Conservation (phyloP, 106 monocot genomes). For the Platanthera guangdongensis region DNA sequence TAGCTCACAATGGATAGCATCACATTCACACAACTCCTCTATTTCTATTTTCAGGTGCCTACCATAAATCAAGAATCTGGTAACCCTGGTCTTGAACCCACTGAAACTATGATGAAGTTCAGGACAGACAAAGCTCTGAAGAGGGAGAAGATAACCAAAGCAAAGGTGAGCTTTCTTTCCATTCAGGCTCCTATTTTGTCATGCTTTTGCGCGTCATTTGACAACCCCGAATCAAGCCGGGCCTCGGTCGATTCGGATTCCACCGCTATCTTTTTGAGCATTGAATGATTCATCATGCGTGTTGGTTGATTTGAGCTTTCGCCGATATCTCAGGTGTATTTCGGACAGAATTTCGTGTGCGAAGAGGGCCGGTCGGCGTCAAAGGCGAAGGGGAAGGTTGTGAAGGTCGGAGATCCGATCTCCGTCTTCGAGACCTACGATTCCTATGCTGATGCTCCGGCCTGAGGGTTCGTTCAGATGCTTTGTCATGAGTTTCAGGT, state of each 20-base stretch:
- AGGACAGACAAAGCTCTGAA: constrained; percentile 53
- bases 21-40: too few relatives aligned
- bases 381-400: constrained; percentile 20
- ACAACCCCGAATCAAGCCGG: too few relatives aligned
- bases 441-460: constrained; percentile 39
- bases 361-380: constrained; percentile 32
- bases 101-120: constrained; percentile 57
- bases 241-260: too few relatives aligned
- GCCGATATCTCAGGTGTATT: constrained; percentile 37
- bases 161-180: constrained; percentile 41
- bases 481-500: background rate
- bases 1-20: too few relatives aligned
- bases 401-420: constrained; percentile 66
- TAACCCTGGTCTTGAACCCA: constrained; percentile 52
- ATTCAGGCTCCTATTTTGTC: too few relatives aligned
- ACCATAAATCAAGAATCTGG: constrained; percentile 80
- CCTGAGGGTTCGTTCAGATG: constrained; percentile 17
- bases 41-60: constrained; percentile 34
- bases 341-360: constrained; percentile 76
- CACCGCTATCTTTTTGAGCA: too few relatives aligned
- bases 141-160: constrained; percentile 35
- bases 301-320: background rate
- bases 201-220: background rate
- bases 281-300: too few relatives aligned
- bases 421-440: constrained; percentile 39